Conservation (phyloP, 2,329 filamentous ascomycete species). For the Hypoxylon sp. region DNA sequence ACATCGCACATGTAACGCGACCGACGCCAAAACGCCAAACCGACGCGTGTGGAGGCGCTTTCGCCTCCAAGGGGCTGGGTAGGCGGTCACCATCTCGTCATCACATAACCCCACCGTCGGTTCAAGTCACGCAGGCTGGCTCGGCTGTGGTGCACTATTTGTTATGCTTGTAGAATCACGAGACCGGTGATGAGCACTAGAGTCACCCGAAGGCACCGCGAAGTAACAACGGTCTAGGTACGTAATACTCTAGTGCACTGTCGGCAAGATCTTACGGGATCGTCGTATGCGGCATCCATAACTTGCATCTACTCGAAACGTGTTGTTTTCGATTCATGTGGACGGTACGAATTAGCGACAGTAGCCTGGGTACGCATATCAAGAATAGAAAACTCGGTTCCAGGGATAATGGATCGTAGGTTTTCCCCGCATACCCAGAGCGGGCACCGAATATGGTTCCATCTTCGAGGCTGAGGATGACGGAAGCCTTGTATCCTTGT, state of each 20-base stretch:
- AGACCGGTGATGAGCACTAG: conserved; percentile 8
- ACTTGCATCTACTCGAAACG: conserved; percentile 28
- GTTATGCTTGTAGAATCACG: conserved; percentile 9
- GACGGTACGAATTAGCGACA: conserved; percentile 6
- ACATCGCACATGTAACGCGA: conserved; percentile 29
- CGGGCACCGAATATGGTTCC: conserved; percentile 14
- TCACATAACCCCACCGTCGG: conserved; percentile 35
- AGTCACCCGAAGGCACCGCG: conserved; percentile 13
- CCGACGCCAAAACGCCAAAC: conserved; percentile 39
- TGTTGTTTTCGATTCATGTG: conserved; percentile 8
- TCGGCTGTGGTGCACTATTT: conserved; percentile 19
- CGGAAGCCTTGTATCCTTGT: conserved; percentile 26
- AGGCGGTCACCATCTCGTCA: conserved; percentile 20
- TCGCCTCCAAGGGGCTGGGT: conserved; percentile 35
- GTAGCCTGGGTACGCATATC: conserved; percentile 13
- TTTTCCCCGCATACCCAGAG: conserved; percentile 17
- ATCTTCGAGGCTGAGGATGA: conserved; percentile 40
- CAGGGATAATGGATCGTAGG: conserved; percentile 7
- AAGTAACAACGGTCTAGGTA: conserved; percentile 22
- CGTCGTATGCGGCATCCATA: conserved; percentile 10
- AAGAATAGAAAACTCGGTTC: conserved; percentile 10
- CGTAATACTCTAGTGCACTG: conserved; percentile 18
- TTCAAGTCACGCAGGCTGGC: conserved; percentile 10
- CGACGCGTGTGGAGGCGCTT: conserved; percentile 33
- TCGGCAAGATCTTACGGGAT: conserved; percentile 17